Conservation (phyloP, 2,329 filamentous ascomycete species). For the Pseudofabraea citricarpa region DNA sequence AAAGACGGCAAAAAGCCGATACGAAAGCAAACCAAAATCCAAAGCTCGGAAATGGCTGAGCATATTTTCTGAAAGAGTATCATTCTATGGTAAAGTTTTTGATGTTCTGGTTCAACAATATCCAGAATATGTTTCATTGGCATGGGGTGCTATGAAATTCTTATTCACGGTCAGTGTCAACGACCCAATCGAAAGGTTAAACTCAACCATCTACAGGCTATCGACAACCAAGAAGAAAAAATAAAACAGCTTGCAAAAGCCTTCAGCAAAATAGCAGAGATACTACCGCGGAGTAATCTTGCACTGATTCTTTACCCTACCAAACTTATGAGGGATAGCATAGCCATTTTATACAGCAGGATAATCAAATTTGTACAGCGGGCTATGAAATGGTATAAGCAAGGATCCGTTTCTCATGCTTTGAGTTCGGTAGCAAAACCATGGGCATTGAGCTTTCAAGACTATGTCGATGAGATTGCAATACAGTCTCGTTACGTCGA, state of each 20-base stretch:
- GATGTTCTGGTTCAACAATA: conserved; percentile 21
- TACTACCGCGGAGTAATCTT: conserved; percentile 13
- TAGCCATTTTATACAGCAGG: conserved; percentile 15
- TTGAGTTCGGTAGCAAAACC: conserved; percentile 13
- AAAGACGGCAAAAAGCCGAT: conserved; percentile 6
- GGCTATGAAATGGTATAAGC: conserved; percentile 16
- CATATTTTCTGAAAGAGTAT: conserved; percentile 9
- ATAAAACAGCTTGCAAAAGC: conserved; percentile 12
- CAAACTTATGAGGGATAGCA: conserved; percentile 9
- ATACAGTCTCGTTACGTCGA: conserved; percentile 9
- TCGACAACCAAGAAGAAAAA: conserved; percentile 15
- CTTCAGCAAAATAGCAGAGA: conserved; percentile 11
- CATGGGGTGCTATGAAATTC: conserved; percentile 19
- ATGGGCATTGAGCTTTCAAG: conserved; percentile 13
- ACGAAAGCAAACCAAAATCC: conserved; percentile 5
- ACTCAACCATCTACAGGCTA: conserved; percentile 6
- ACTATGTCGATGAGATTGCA: conserved; percentile 13
- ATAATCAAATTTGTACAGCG: conserved; percentile 19
- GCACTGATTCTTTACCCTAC: conserved; percentile 13
- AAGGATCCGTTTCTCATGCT: conserved; percentile 10
- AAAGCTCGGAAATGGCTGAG: conserved; percentile 4
- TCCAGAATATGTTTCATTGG: conserved; percentile 17
- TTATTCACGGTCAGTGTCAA: conserved; percentile 14
- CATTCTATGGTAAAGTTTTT: conserved; percentile 13
- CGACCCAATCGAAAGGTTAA: conserved; percentile 7